Base-by-base conservation (phyloP, 2,329 filamentous ascomycete species). In the Cercospora canescens region DNA sequence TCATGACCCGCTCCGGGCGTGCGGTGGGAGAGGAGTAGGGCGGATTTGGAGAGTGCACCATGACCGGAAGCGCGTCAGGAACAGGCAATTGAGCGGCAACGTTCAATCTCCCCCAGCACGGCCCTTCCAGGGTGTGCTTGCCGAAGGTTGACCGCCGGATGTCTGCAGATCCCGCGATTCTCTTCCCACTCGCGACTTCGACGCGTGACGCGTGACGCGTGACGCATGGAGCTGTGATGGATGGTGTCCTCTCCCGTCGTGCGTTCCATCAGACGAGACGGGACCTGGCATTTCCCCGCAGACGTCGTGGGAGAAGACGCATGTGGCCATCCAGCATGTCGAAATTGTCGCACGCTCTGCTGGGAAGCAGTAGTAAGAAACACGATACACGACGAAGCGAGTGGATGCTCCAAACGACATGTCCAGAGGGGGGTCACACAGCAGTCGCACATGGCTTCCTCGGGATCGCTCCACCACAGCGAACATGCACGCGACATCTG, bases 81-180 rank as follows among this genome's bases (percentile, higher is more conserved):
- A 56, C 52, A 56, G 52, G 52, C 52, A 56, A 56, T 32, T 35
- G 52, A 56, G 52, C 52, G 52, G 32, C 52, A 34, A 32, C n/a
- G 30, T 56, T 28, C 14, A 28, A 52, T 52, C 45, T 52, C 45
- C 24, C 24, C 41, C 41, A 45, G 45, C 45, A 30, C 45, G 12
- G 45, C 7, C 5, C 21, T 4, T 26, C 45, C 14, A 28, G 45
- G 8, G 26, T 5, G 32, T 4, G 8, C 8, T 3, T 12, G 30
- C 9, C 6, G 30, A 32, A 5, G 30, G 30, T 28, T 4, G 18
- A 48, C 18, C 28, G 52, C 0, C 52, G 28, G 52, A 18, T 28
- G 28, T 6, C 35, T 35, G 52, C 52, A 55, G 52, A 55, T 55
- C 28, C 52, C 52, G 45, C 45, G 3, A 26, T 12, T 50, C 24